Conservation (phyloP, 257 asterid genomes). For the Pogostemon cablin region DNA sequence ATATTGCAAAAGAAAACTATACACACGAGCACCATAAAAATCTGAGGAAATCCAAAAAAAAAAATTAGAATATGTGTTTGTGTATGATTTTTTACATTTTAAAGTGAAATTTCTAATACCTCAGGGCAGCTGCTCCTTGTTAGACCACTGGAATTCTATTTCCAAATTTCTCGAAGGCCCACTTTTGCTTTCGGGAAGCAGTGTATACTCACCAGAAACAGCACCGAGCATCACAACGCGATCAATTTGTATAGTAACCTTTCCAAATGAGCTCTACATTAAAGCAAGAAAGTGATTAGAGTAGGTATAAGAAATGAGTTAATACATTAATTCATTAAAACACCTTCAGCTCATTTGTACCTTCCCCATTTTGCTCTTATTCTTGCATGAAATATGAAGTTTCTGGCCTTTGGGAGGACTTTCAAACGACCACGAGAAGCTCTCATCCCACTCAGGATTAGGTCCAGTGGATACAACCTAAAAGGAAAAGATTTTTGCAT, state of each 20-base stretch:
- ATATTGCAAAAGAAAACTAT: constrained; percentile 37
- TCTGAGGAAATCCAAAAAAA: neutral
- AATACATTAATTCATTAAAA: neutral
- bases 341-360: constrained; percentile 33
- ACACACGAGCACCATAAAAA: constrained; percentile 42
- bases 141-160: constrained; percentile 96
- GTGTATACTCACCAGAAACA: constrained; percentile 91
- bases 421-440: constrained; percentile 93
- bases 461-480: constrained; percentile 96
- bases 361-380: constrained; percentile 99
- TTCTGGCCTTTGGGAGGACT: constrained; percentile 99
- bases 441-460: constrained; percentile 97
- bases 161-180: constrained; percentile 93
- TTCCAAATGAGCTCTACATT: constrained; percentile 90
- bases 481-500: constrained; percentile 23
- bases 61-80: constrained; percentile 30
- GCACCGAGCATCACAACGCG: constrained; percentile 99
- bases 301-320: constrained; percentile 17
- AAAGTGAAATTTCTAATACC: constrained; percentile 27
- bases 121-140: constrained; percentile 40
- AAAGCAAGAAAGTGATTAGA: constrained; percentile 16
- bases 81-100: constrained; percentile 22
- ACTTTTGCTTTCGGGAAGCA: constrained; percentile 90
- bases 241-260: constrained; percentile 96
- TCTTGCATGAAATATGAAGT: constrained; percentile 99